Base-by-base conservation (phyloP, 257 asterid species). In the Thymus mandschuricus region DNA sequence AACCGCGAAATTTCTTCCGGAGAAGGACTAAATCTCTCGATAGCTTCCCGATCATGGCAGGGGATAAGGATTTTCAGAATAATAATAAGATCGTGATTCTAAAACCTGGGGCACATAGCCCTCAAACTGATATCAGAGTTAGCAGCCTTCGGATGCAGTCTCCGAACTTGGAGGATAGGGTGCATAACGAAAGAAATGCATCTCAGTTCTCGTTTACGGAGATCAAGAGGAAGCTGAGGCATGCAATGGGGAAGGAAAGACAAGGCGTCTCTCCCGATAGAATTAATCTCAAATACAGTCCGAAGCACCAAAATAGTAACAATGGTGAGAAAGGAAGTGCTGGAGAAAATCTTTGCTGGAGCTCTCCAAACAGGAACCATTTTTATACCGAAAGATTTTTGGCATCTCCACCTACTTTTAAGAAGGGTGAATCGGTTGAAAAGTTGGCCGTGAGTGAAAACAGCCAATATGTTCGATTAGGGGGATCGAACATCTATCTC, bases 321-420 rank as follows among this genome's bases (percentile, higher is more conserved):
- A 80, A 82, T 12, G 72, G 80, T 40, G 91, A 83, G 31, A 87
- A 84, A 77, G 81, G 85, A 21, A 52, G 66, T 56, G 12, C 64
- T 8, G 91, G 87, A 75, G 97, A 91, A 64, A 83, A 67, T 81
- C 63, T 75, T 27, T 87, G 87, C 15, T 91, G 98, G 99, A 78
- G 91, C 64, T 94, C 98, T 76, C 99, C 99, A 13, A 92, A 89
- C 71, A 85, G 98, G 81, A 89, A 89, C 85, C 97, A 92, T 79
- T 89, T 89, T 66, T 95, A 80, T 61, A 86, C 86, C 21, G 99
- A 95, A 78, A 86, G 75, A 66, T 89, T 84, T 78, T 81, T 89
- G 29, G 68, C 76, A 69, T 76, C 97, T 48, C 79, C 85, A 13
- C 74, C 84, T 61, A 77, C 85, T 62, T 38, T 77, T 10, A 87